Evolutionary conservation across 768 basidiomycete genomes (phyloP), one percentile per base, ranked within the genome.

Genomic region (Lentinula detonsa): DNA sequence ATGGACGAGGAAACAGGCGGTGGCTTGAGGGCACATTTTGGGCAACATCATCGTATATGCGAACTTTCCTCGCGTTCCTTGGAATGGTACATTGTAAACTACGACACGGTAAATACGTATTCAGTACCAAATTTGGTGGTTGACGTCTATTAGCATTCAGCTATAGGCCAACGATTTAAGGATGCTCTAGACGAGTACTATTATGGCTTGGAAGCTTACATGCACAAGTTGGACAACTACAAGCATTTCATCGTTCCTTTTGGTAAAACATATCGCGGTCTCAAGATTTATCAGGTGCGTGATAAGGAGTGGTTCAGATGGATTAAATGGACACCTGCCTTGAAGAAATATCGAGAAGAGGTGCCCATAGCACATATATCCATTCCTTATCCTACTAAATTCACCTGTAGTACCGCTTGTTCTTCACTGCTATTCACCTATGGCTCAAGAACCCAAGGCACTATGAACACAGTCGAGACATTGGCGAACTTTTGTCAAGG

Each of bases 361-460:
- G 42, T 48, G 18, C 34, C 35, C 40, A 46, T 18, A 10, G 33
- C 23, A 33, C 33, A 28, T 10, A 33, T 39, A 1, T 18, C 18
- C 37, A 16, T 35, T 13, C 4, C 46, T 33, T 16, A 42, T 42
- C 16, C 33, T 40, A 33, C 31, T 55, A 18, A n/a, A 11, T 45
- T 33, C 21, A 42, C 31, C 16, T 33, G 18, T 23, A 63, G 62
- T 58, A 49, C 21, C 62, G 59, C 8, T 46, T 60, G 10, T 63
- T 63, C 21, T 51, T 57, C 35, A 40, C 4, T 18, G 62, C 62
- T n/a, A 34, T 63, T 16, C 16, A 63, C 18, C 40, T 37, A 23
- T 49, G 50, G 53, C 31, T 63, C 2, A 59, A 5, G 9, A 63
- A 63, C 43, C 62, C 62, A 0, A 53, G 42, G 28, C 59, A 60